phyloP scores from a whole-genome alignment of 2,329 filamentous ascomycete genomes.

The Dryadomyces sulphureus region DNA sequence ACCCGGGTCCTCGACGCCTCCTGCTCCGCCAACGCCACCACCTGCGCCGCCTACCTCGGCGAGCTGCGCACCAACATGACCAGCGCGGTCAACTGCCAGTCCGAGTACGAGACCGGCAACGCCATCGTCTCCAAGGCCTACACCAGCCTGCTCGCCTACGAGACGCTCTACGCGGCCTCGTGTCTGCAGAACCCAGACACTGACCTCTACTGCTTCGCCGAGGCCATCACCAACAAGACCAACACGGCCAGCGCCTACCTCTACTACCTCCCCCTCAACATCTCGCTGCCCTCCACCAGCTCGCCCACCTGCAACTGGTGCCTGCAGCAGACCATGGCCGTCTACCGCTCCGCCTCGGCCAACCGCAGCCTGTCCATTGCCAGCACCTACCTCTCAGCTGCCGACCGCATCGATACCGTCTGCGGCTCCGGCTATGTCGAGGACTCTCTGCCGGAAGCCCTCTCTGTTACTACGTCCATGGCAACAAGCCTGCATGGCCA shows the following conservation, averaged over 20 bases:
- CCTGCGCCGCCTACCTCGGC: conserved; percentile 52
- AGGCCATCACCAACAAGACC: conserved; percentile 63
- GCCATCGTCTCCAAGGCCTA: conserved; percentile 61
- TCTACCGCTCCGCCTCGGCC: conserved; percentile 57
- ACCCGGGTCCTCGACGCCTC: conserved; percentile 66
- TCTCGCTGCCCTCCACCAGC: conserved; percentile 48
- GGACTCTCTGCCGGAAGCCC: conserved; percentile 29
- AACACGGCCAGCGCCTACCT: conserved; percentile 61
- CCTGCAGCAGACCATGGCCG: conserved; percentile 63
- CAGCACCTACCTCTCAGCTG: conserved; percentile 55
- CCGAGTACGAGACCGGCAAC: conserved; percentile 54
- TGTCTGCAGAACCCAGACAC: conserved; percentile 58
- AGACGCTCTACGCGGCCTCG: conserved; percentile 62
- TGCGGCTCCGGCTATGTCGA: conserved; percentile 47
- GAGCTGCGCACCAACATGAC: conserved; percentile 52
- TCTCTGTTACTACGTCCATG: conserved; percentile 10
- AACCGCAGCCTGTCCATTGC: conserved; percentile 53
- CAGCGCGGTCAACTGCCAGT: conserved; percentile 47
- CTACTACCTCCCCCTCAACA: conserved; percentile 75
- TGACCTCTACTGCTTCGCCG: conserved; percentile 65
- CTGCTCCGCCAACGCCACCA: conserved; percentile 51
- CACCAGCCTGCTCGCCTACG: conserved; percentile 61
- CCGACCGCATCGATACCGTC: conserved; percentile 54
- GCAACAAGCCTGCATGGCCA: not conserved
- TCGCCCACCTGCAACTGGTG: conserved; percentile 66